Evolutionary conservation across 75 land plant genomes (phyloP).

Genomic region (Chamaecyparis obtusa): DNA sequence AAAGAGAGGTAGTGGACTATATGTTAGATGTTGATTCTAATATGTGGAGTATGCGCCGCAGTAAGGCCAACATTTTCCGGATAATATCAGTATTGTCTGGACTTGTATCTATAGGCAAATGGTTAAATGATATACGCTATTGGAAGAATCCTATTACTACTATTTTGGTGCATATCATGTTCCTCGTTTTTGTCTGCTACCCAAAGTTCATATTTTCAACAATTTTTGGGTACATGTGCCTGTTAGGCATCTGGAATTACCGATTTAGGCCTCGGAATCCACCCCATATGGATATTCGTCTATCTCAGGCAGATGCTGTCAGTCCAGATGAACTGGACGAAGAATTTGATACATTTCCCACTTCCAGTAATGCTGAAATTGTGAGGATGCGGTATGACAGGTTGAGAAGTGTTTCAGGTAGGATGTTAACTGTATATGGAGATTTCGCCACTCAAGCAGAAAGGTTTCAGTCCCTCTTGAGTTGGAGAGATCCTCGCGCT

Average conservation of each 20-base stretch:
- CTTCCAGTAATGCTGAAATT: conserved; percentile 39
- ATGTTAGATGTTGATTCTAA: conserved; percentile 74
- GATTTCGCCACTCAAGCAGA: too few species aligned
- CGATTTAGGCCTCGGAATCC: conserved; percentile 21
- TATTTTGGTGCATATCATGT: conserved; percentile 63
- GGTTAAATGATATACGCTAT: conserved; percentile 52
- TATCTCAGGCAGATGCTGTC: too few species aligned
- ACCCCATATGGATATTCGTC: too few species aligned
- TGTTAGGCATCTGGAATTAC: conserved; percentile 24
- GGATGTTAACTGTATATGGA: too few species aligned
- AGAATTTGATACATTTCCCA: conserved; percentile 31
- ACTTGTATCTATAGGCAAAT: conserved; percentile 22
- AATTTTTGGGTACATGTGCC: conserved; percentile 29
- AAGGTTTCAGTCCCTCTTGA: too few species aligned
- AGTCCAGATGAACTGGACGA: conserved; percentile 33
- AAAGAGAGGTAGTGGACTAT: conserved; percentile 67
- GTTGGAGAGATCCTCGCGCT: too few species aligned
- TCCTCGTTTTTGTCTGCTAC: conserved; percentile 57
- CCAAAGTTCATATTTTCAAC: conserved; percentile 31
- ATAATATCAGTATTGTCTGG: conserved; percentile 57
- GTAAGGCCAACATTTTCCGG: too few species aligned
- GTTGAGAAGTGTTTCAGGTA: conserved; percentile 66
- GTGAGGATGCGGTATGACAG: conserved; percentile 73
- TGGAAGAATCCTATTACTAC: conserved; percentile 72
- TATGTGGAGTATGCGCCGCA: conserved; percentile 79